A percentile compares a stretch with the other conserved stretches of the same genome.
Conservation (phyloP, 2,329 filamentous ascomycete species). For the Talaromyces piceae region DNA sequence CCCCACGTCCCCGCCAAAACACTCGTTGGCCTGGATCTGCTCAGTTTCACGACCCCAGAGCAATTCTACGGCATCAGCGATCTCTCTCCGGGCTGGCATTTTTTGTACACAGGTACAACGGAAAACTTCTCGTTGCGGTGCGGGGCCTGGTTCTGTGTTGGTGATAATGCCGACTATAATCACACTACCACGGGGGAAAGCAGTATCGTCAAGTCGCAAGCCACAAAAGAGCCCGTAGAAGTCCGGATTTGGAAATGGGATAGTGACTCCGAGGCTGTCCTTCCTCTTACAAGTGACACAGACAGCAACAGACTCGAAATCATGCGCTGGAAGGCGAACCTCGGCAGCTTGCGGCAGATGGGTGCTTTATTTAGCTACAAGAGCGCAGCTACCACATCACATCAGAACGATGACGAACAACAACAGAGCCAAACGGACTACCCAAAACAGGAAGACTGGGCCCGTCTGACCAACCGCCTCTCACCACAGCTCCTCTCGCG, state of each 20-base stretch:
- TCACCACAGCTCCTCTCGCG: conserved; percentile 43
- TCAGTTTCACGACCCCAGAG: conserved; percentile 56
- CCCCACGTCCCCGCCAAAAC: conserved; percentile 39
- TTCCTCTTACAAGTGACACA: conserved; percentile 21
- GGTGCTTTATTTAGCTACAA: conserved; percentile 37
- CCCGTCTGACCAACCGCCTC: conserved; percentile 44
- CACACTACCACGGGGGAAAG: not conserved
- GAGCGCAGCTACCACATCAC: conserved; percentile 17
- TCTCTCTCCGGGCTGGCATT: conserved; percentile 52
- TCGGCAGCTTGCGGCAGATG: conserved; percentile 50
- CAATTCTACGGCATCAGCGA: conserved; percentile 56
- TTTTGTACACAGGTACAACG: conserved; percentile 54
- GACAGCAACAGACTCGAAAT: conserved; percentile 40
- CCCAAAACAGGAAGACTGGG: conserved; percentile 40
- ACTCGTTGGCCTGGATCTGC: conserved; percentile 46
- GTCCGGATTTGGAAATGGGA: conserved; percentile 52
- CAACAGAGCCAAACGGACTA: conserved; percentile 28
- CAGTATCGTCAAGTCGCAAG: conserved; percentile 10
- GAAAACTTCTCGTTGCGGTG: conserved; percentile 53
- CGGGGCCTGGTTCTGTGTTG: conserved; percentile 54
- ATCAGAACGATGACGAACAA: conserved; percentile 23
- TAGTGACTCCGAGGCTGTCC: conserved; percentile 27
- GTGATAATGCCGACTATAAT: conserved; percentile 21
- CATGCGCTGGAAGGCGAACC: conserved; percentile 48
- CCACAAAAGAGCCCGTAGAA: conserved; percentile 26